Base-by-base conservation (phyloP, 768 basidiomycete species). In the Mycena leptocephala region DNA sequence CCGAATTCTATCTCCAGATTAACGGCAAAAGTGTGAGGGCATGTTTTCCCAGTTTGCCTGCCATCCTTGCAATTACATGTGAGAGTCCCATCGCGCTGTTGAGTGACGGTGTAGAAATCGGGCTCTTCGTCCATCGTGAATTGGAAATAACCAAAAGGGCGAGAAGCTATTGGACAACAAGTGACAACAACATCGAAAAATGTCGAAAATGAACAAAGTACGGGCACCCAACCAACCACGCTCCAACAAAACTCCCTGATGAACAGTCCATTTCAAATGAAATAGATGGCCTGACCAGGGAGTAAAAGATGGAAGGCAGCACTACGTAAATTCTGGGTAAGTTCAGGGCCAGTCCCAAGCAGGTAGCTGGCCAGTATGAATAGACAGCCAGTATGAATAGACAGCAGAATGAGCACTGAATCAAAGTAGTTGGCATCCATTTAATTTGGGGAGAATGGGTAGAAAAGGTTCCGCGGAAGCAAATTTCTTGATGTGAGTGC, bases 391-490 rank as follows among this genome's bases (percentile, higher is more conserved):
- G n/a, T n/a, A n/a, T n/a, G n/a, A 39, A 39, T 14, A 39, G 37
- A 39, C 37, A 48, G 5, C 14, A 48, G 46, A 48, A 48, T n/a
- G n/a, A 48, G 46, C 10, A 48, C 8, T 48, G 46, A 18, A 39
- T 39, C 7, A 39, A 14, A 39, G 7, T 7, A 14, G 37, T 14
- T 39, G 37, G 37, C 37, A 14, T 39, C 37, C 37, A 39, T 14
- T 39, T 11, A 22, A n/a, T 11, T 18, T 11, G 46, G 20, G 20
- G 46, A 48, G n/a, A 6, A 6, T n/a, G 20, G 51, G 35, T 16
- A 32, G 5, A 46, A 64, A 64, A 64, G 43, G 28, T 32, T 64
- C 63, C 63, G 63, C 43, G 63, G 63, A 64, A 48, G 63, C 63
- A 64, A 64, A 64, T 64, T 64, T 26, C 8, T 33, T 24, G 24